Percentiles rank a stretch among this genome's conserved stretches.
Evolutionary conservation across 371 early-diverging fungal genomes (phyloP).

Genomic region (Zopfochytrium polystomum): DNA sequence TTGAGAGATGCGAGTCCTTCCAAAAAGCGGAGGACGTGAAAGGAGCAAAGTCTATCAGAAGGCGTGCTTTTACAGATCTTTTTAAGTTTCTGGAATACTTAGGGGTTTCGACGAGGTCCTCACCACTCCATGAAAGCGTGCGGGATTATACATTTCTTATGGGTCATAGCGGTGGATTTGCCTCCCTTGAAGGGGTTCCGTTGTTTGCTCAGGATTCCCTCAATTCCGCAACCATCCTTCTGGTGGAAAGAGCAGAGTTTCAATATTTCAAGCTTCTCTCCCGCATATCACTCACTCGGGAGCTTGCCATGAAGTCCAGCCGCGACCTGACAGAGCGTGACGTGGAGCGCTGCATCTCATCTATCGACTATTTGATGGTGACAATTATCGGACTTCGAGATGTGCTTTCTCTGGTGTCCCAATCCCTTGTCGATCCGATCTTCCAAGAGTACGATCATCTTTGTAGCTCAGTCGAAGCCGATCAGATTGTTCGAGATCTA

Average conservation of each 20-base stretch:
- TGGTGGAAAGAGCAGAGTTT: slow-evolving; percentile 62
- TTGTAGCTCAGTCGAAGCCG: too few relatives aligned
- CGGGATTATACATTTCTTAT: slow-evolving; percentile 27
- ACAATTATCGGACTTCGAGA: slow-evolving; percentile 61
- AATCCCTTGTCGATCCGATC: too few relatives aligned
- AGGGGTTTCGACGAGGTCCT: slow-evolving; percentile 68
- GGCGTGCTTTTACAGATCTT: slow-evolving; percentile 84
- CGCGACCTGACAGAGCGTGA: slow-evolving; percentile 71
- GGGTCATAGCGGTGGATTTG: slow-evolving; percentile 1
- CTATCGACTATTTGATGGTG: slow-evolving; percentile 67
- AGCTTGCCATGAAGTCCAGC: slow-evolving; percentile 53
- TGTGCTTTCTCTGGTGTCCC: slow-evolving; percentile 12
- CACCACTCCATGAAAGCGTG: slow-evolving; percentile 21
- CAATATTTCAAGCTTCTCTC: slow-evolving; percentile 73
- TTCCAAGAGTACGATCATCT: too few relatives aligned
- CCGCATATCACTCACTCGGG: slow-evolving; percentile 63
- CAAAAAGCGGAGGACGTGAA: slow-evolving; percentile 67
- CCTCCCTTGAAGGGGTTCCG: too few relatives aligned
- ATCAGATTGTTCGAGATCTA: too few relatives aligned
- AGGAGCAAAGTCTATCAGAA: slow-evolving; percentile 75
- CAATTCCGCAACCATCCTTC: slow-evolving; percentile 43
- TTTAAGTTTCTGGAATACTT: slow-evolving; percentile 74
- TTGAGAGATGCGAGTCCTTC: slow-evolving; percentile 54
- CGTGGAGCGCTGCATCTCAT: slow-evolving; percentile 67
- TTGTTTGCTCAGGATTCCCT: background rate